Conservation (phyloP, 805 yeast species). For the Saccharomycopsis sp. region DNA sequence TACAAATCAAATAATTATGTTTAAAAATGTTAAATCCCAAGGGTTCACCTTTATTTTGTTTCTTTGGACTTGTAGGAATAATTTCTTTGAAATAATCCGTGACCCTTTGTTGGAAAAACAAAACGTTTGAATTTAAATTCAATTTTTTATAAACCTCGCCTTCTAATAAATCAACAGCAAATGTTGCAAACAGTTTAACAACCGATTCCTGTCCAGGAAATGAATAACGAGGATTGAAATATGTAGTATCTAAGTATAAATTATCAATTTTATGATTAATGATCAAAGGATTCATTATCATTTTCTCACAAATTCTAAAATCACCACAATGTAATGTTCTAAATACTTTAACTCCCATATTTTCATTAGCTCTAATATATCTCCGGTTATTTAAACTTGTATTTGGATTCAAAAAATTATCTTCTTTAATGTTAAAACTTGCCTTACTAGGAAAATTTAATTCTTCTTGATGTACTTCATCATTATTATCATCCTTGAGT, state of each 20-base stretch:
- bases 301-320: constrained; percentile 56
- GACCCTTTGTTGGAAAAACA: constrained; percentile 23
- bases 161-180: constrained; percentile 28
- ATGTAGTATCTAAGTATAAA: constrained; percentile 85
- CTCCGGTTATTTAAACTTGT: constrained; percentile 2
- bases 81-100: constrained; percentile 25
- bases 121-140: background rate
- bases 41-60: background rate
- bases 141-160: constrained; percentile 18
- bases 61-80: background rate
- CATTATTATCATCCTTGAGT: background rate
- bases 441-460: background rate
- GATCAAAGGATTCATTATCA: constrained; percentile 30
- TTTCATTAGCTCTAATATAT: constrained; percentile 9
- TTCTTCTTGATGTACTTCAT: background rate
- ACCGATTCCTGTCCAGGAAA: constrained; percentile 75
- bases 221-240: constrained; percentile 59
- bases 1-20: constrained; percentile 41
- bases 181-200: constrained; percentile 45
- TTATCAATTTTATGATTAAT: constrained; percentile 34
- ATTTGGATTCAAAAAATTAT: background rate
- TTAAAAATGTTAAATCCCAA: constrained; percentile 3
- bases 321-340: constrained; percentile 82
- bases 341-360: constrained; percentile 23
- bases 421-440: background rate